A percentile compares a stretch with the other conserved stretches of the same genome.
These are phyloP conservation scores for Scortechinia acanthostroma DNA, from an alignment of 2,329 filamentous ascomycete species.

Conservation along the genomic window DNA sequence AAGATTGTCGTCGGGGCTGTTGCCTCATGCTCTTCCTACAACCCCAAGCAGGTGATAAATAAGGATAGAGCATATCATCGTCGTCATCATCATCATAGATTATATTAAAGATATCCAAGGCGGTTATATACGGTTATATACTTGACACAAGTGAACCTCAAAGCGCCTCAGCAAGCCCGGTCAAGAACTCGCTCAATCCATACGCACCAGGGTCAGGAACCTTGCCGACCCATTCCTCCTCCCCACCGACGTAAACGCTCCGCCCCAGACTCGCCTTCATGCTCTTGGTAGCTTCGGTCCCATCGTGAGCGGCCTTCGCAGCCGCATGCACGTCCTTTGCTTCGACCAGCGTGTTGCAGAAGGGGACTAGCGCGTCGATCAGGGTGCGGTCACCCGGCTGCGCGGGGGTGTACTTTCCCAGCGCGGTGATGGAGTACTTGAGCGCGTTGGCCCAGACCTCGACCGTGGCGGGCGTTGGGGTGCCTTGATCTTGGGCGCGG, in stretches of 20 bases:
- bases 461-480: slow-evolving; percentile 17
- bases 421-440: slow-evolving; percentile 59
- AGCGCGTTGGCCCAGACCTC: slow-evolving; percentile 57
- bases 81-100: slow-evolving; percentile 3
- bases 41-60: too few species aligned
- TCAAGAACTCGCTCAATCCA: slow-evolving; percentile 72
- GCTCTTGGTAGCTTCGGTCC: slow-evolving; percentile 77
- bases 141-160: slow-evolving; percentile 21
- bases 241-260: slow-evolving; percentile 74
- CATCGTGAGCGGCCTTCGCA: slow-evolving; percentile 67
- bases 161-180: slow-evolving; percentile 60
- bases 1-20: too few species aligned
- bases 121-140: not conserved
- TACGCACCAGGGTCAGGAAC: slow-evolving; percentile 61
- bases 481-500: slow-evolving; percentile 28
- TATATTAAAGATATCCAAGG: not conserved
- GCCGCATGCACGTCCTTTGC: slow-evolving; percentile 66
- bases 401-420: slow-evolving; percentile 82
- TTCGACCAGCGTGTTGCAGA: slow-evolving; percentile 64
- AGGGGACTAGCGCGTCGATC: slow-evolving; percentile 83
- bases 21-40: too few species aligned
- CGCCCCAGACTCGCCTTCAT: slow-evolving; percentile 86
- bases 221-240: slow-evolving; percentile 19
- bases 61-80: too few species aligned
- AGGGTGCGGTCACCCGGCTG: slow-evolving; percentile 83